Evolutionary conservation across 306 rosid genomes (phyloP).

Genomic region (Purshia tridentata): DNA sequence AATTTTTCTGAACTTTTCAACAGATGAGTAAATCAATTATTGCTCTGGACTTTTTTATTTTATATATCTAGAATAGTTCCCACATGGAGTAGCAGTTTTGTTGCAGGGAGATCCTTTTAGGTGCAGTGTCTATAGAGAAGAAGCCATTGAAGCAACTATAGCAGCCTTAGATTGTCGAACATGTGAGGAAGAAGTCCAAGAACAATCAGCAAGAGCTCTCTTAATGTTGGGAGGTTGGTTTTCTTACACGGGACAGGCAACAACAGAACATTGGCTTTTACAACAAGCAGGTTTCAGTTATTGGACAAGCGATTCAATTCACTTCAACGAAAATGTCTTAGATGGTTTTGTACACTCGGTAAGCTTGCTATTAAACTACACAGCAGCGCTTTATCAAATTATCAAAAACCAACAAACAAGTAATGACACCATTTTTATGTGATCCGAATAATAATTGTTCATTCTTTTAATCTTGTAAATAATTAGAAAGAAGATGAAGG

Average conservation of each 20-base stretch:
- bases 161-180: conserved; percentile 46
- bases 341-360: conserved; percentile 41
- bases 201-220: conserved; percentile 67
- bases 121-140: conserved; percentile 71
- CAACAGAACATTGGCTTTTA: conserved; percentile 57
- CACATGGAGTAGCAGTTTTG: conserved; percentile 67
- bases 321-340: conserved; percentile 34
- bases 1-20: not conserved
- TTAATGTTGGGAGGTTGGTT: conserved; percentile 63
- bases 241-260: conserved; percentile 55
- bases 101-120: conserved; percentile 74
- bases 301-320: conserved; percentile 36
- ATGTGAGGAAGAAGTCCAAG: conserved; percentile 45
- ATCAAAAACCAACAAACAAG: not conserved
- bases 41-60: not conserved
- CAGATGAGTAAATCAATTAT: not conserved
- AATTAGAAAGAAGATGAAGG: conserved; percentile 53
- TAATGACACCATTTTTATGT: not conserved
- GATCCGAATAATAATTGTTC: not conserved
- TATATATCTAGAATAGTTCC: conserved; percentile 36
- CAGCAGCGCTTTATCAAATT: not conserved
- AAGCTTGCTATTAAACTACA: not conserved
- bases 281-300: conserved; percentile 63
- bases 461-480: conserved; percentile 8
- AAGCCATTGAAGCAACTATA: conserved; percentile 66